Base-by-base conservation (phyloP, 2,329 filamentous ascomycete genomes). In the Exserohilum rostratum region DNA sequence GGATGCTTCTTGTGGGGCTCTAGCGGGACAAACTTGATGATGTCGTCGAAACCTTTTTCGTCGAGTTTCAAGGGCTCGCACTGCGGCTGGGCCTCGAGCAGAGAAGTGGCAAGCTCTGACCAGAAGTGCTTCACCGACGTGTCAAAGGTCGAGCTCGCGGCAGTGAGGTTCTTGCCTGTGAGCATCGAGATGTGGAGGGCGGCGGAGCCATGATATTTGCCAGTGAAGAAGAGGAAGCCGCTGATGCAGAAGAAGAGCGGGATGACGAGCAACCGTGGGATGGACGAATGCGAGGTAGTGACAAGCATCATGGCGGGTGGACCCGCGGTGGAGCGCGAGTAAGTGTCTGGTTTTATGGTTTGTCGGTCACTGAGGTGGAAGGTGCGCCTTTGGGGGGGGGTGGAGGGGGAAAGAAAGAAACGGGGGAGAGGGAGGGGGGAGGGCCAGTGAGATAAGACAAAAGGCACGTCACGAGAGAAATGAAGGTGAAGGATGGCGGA, bases 1-100 rank as follows among this genome's bases (percentile, higher is more conserved):
- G 54, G 49, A 22, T 54, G 53, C 9, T 49, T 49, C 25, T 50
- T 60, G 12, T 53, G 31, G 13, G 46, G 49, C n/a, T 58, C 18
- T 4, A 63, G 48, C 12, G 63, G 61, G n/a, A 57, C 20, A 9
- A 57, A 67, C 3, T 53, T 38, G 6, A 50, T 50, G 40, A 57
- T 35, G 6, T 30, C 27, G 13, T 45, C 43, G 18, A 45, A 35
- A 1, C 33, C 49, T 12, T 50, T 38, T 7, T n/a, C 57, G 15
- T 55, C 56, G 11, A 67, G 48, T 15, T 47, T n/a, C 12, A 67
- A 31, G 7, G 58, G 46, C 17, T 55, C 45, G 37, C 55, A 58
- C 31, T 53, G 58, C n/a, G 65, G 63, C 20, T 58, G 45, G n/a
- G 60, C 56, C 9, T 56, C 55, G 1, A 60, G 13, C 7, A 64